A percentile compares a stretch with the other conserved stretches of the same genome.
Conservation (phyloP, 2,329 filamentous ascomycete species). For the Ascochyta fabae region DNA sequence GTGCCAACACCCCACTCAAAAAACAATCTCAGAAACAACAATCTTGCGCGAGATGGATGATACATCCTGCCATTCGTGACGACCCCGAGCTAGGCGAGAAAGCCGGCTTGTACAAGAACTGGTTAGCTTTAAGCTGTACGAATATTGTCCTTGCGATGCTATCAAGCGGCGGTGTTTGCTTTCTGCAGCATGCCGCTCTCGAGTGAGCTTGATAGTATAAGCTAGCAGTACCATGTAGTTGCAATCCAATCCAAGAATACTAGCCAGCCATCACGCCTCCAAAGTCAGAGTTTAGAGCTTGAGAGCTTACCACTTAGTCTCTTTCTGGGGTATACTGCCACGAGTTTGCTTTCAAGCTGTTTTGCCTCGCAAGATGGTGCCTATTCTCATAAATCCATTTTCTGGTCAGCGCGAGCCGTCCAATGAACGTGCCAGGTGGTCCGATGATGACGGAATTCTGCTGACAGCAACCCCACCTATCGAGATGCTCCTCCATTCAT, state of each 20-base stretch:
- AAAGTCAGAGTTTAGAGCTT: no score
- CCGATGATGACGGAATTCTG: constrained; percentile 8
- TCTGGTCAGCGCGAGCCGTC: no score
- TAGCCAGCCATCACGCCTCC: neutral
- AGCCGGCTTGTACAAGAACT: neutral
- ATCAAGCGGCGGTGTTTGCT: neutral
- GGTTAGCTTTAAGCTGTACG: neutral
- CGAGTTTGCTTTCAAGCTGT: no score
- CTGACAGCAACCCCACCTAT: constrained; percentile 12
- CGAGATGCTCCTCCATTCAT: neutral
- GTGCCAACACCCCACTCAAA: constrained; percentile 15
- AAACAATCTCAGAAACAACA: neutral
- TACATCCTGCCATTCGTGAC: neutral
- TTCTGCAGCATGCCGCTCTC: neutral
- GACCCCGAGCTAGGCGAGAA: neutral
- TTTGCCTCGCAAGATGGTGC: no score
- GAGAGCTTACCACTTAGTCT: no score
- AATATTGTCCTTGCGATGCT: neutral
- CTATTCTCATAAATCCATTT: no score
- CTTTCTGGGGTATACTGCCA: no score
- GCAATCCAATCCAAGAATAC: constrained; percentile 4
- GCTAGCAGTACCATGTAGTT: constrained; percentile 3
- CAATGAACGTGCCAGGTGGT: neutral
- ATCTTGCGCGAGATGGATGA: neutral
- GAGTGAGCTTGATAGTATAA: neutral